Evolutionary conservation across 192 early-diverging fungal genomes (phyloP), one percentile per base, ranked within the genome.

Genomic region (Coemansia sp.): DNA sequence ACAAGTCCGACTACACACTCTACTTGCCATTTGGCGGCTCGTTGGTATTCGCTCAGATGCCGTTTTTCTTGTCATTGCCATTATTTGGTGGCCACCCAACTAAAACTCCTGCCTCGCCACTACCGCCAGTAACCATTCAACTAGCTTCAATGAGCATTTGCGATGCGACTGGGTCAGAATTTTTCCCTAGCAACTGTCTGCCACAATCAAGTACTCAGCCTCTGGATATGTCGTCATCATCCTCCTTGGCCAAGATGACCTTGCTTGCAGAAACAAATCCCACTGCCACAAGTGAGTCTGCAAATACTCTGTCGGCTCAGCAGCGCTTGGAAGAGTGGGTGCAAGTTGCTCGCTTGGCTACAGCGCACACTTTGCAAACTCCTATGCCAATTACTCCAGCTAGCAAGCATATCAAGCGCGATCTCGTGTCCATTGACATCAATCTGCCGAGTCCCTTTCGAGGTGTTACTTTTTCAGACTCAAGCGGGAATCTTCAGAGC

Each of bases 81-180:
- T 12, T 43, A 24, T 41, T 8, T 14, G 27, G 17, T 12, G 27
- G 17, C 38, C 35, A 60, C 4, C 12, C 22, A 19, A 59, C 42
- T 24, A 73, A 67, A 45, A 58, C 51, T 17, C 25, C 20, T 5
- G 47, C 61, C 1, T 11, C 56, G 0, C 51, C 67, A 11, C 45
- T 67, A 12, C 60, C 67, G 25, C 71, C 76, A 29, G 36, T 69
- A 3, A 73, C 76, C 38, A 60, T 73, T 29, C 32, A 47, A 4
- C 38, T 78, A 8, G 22, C 31, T 0, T 22, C 42, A 0, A 41
- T 79, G 65, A 42, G 31, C 19, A 66, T 79, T 6, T 79, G 76
- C 35, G 76, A 79, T 43, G 70, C 70, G 8, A 27, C 32, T 0
- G 68, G 56, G 1, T 31, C 61, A 2, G 64, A 68, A 29, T 46